Conservation (phyloP, 148 eudicot species). For the Nyssa sinensis region DNA sequence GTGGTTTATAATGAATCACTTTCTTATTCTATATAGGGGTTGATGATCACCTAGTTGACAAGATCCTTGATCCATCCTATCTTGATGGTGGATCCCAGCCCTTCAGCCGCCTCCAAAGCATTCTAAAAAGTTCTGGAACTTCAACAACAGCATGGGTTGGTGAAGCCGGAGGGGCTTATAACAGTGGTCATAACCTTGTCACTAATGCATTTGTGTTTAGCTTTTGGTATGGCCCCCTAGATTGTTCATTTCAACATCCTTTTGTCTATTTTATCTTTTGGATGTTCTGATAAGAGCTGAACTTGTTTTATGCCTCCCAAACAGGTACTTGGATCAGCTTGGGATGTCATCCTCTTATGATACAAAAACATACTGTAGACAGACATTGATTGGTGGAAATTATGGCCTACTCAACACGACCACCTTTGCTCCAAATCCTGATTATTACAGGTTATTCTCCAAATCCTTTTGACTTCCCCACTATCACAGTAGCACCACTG, state of each 20-base stretch:
- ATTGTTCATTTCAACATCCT: background rate
- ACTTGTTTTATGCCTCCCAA: background rate
- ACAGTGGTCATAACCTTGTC: conserved; percentile 73
- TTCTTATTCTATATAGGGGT: conserved; percentile 32
- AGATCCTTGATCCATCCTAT: conserved; percentile 54
- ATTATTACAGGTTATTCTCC: conserved; percentile 63
- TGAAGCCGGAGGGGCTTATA: conserved; percentile 83
- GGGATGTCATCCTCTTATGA: conserved; percentile 71
- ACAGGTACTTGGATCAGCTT: conserved; percentile 86
- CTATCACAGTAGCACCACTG: no score
- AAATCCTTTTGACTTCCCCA: no score
- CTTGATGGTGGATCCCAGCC: conserved; percentile 41
- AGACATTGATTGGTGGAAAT: conserved; percentile 70
- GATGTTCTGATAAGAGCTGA: no score
- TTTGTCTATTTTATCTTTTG: background rate
- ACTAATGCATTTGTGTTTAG: conserved; percentile 71
- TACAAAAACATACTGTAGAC: conserved; percentile 79
- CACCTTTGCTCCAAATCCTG: conserved; percentile 69
- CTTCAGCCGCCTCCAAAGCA: conserved; percentile 47
- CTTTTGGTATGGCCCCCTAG: conserved; percentile 54
- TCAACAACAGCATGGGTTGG: conserved; percentile 81
- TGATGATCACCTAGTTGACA: conserved; percentile 41
- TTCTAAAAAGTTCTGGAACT: conserved; percentile 45
- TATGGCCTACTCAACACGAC: conserved; percentile 66
- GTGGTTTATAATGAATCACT: no score